These are phyloP conservation scores for Saussurea involucrata DNA, from an alignment of 129 eudicot genomes.

Conservation along the genomic window DNA sequence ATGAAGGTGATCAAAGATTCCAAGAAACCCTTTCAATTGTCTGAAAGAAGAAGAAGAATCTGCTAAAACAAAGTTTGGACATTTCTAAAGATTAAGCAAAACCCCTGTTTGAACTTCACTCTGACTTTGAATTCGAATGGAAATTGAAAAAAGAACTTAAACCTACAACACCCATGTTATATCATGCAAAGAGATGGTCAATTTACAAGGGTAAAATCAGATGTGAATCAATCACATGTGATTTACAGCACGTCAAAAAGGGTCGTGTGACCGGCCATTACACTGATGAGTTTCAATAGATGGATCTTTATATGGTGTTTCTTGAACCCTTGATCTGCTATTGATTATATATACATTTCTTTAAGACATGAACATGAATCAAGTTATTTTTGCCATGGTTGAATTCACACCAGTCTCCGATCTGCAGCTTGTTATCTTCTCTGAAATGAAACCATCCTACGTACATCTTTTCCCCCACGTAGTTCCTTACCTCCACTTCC, in stretches of 20 bases:
- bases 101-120: not conserved
- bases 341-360: too few relatives aligned
- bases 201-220: not conserved
- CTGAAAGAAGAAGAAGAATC: not conserved
- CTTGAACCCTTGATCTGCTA: too few relatives aligned
- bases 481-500: not conserved
- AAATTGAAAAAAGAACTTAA: not conserved
- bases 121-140: too few relatives aligned
- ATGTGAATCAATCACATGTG: not conserved
- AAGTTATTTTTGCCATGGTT: constrained; percentile 4
- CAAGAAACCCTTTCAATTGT: not conserved
- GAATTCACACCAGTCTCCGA: constrained; percentile 5
- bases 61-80: not conserved
- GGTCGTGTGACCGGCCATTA: too few relatives aligned
- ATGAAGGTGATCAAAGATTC: not conserved
- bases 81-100: not conserved
- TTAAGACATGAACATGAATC: constrained; percentile 18
- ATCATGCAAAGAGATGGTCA: too few relatives aligned
- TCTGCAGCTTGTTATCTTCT: not conserved
- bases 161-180: too few relatives aligned
- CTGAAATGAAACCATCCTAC: constrained; percentile 13
- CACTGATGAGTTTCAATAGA: too few relatives aligned
- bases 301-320: too few relatives aligned
- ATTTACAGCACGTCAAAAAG: too few relatives aligned
- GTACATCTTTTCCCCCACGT: not conserved